Evolutionary conservation across 371 early-diverging fungal genomes (phyloP), one percentile per base, ranked within the genome.

Genomic region (Rhizopus microsporus): DNA sequence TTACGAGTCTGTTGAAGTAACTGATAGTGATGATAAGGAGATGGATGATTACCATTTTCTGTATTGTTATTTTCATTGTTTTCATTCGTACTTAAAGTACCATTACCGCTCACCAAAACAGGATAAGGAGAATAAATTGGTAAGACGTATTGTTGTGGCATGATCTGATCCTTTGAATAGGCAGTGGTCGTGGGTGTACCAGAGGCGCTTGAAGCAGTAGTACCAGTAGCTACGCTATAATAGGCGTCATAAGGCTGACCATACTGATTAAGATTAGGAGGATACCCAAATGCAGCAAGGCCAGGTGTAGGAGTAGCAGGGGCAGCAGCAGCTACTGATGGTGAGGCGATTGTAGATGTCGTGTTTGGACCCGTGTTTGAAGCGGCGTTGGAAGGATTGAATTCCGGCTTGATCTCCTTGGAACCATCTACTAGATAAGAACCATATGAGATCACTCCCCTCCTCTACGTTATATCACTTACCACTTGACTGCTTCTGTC

Each of bases 51-150:
- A 23, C 42, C 50, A 42, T 54, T 43, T 44, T 51, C 52, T 17
- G 54, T 34, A 40, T 63, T 56, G 30, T 15, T 52, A 17, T 37
- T 59, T 48, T 50, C 48, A 12, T 47, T 51, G 37, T 52, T 47
- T 42, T 42, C 42, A 15, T 42, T 42, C 15, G 42, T 42, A 13
- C 15, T 42, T 42, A 23, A 23, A 3, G 51, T 65, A 9, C 39
- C 53, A 31, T 57, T 49, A 23, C 69, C 71, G 29, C 57, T 62
- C 12, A 73, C 64, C 31, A 68, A 51, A 6, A 72, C 57, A 37
- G 63, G 65, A 51, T 67, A 62, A 39, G 67, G 54, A 48, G 68
- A 49, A 54, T 77, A 77, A 37, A 65, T 59, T 13, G 71, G 63
- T 17, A 67, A 53, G 29, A 67, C 51, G 23, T 65, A 65, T n/a